These are phyloP conservation scores for Pyricularia pennisetigena DNA, from an alignment of 2,329 filamentous ascomycete genomes.

Conservation along the genomic window DNA sequence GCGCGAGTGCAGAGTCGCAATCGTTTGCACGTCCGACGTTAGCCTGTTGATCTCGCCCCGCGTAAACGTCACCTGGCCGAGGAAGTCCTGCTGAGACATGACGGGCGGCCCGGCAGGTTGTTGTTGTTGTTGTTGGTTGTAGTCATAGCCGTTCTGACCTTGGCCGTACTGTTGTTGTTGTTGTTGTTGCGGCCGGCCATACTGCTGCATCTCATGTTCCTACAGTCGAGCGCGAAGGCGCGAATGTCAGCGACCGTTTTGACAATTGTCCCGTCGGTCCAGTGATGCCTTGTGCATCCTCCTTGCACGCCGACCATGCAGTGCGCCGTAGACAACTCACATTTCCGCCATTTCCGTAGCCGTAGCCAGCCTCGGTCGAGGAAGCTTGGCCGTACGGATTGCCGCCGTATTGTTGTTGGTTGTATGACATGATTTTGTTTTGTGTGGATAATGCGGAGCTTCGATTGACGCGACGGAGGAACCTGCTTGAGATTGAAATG, in stretches of 20 bases:
- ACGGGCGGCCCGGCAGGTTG: conserved; percentile 18
- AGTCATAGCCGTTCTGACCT: conserved; percentile 5
- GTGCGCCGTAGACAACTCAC: conserved; percentile 3
- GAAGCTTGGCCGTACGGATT: conserved; percentile 54
- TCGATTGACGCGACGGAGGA: conserved; percentile 1
- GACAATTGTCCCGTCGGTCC: neutral
- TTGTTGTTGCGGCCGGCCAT: conserved; percentile 23
- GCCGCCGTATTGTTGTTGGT: conserved; percentile 52
- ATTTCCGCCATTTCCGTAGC: conserved; percentile 23
- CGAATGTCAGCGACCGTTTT: neutral
- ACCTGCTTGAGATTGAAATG: neutral
- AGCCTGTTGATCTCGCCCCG: conserved; percentile 60
- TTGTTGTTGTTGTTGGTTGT: conserved; percentile 10
- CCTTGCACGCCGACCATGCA: neutral
- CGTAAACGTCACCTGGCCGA: conserved; percentile 54
- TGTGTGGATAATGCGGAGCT: neutral
- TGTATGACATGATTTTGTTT: conserved; percentile 43
- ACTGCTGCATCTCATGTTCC: conserved; percentile 46
- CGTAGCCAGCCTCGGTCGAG: conserved; percentile 34
- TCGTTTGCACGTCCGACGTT: conserved; percentile 55
- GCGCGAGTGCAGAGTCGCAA: conserved; percentile 62
- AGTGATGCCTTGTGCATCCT: neutral
- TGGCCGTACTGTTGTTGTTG: conserved; percentile 9
- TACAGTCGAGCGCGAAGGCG: conserved; percentile 17
- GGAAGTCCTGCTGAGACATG: conserved; percentile 57